Base-by-base conservation (phyloP, 2,329 filamentous ascomycete species). In the Colletotrichum liriopes region DNA sequence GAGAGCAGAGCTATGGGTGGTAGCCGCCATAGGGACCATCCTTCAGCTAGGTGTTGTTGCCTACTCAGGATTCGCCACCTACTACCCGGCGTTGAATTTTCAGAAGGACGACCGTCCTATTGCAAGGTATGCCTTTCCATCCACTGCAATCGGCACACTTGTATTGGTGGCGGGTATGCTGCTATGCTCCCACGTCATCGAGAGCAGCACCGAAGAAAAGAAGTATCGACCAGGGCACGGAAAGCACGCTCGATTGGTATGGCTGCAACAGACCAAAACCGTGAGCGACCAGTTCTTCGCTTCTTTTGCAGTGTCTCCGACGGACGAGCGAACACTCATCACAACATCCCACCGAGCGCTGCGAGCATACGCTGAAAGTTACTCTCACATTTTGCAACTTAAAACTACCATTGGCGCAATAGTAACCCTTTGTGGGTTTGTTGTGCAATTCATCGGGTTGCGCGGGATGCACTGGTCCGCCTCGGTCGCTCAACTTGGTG, bases 241-340 rank as follows among this genome's bases (percentile, higher is more conserved):
- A 7, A 62, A 14, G 14, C 16, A 4, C 6, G 29, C 37, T 6
- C 47, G 39, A 1, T 11, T 63, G 39, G 18, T 63, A 1, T 67
- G 65, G 65, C 39, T 67, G 2, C 58, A 67, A n/a, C 37, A 39
- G 23, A 63, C 5, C 1, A 62, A 67, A 9, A 63, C 58, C 1
- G 58, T 67, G 0, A 63, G 58, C 29, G 39, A 67, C 6, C 58
- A 56, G 20, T 7, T 55, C 1, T 63, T 67, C 1, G 32, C 23
- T 1, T 55, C 65, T 0, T 67, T 41, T 1, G 65, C 47, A 0
- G 26, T 67, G 45, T 62, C 47, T 18, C 29, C 56, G 20, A 61
- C 47, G 14, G 1, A 43, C 6, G 26, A 62, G 4, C 55, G 32
- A 14, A 2, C 14, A 1, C 18, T 54, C 5, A 47, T 62, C 5